phyloP scores from a whole-genome alignment of 768 basidiomycete genomes.

The Boletus fagicola region DNA sequence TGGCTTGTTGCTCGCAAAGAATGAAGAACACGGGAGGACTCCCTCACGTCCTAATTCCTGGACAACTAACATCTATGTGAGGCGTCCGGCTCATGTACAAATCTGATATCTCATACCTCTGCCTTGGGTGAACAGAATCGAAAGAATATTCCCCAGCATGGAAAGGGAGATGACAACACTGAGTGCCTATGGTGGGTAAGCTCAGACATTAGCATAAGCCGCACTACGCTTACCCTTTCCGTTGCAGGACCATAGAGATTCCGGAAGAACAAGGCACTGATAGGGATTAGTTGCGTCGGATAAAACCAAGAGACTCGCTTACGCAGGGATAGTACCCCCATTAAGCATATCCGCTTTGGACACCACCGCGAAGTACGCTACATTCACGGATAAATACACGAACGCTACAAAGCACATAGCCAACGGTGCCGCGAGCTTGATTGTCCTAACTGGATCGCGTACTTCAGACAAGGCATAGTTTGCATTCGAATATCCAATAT shows the following conservation, averaged over 20 bases:
- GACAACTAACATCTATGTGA: constrained; percentile 43
- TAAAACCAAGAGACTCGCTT: constrained; percentile 22
- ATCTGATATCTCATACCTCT: constrained; percentile 45
- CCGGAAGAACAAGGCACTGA: constrained; percentile 69
- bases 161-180: constrained; percentile 64
- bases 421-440: constrained; percentile 67
- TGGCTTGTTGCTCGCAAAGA: constrained; percentile 71
- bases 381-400: constrained; percentile 62
- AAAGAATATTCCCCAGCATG: constrained; percentile 60
- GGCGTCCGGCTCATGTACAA: background rate
- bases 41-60: constrained; percentile 76
- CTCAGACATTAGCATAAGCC: background rate
- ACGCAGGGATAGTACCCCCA: constrained; percentile 71
- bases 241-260: constrained; percentile 64
- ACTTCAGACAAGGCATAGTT: constrained; percentile 75
- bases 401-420: constrained; percentile 59
- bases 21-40: constrained; percentile 59
- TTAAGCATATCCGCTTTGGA: constrained; percentile 64
- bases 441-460: constrained; percentile 51
- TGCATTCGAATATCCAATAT: constrained; percentile 69
- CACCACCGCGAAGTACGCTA: constrained; percentile 75
- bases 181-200: constrained; percentile 42
- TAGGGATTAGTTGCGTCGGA: background rate
- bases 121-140: constrained; percentile 64
- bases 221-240: constrained; percentile 46